phyloP scores from a whole-genome alignment of 352 stramenopile species.

The Phytopythium ostracodes region DNA sequence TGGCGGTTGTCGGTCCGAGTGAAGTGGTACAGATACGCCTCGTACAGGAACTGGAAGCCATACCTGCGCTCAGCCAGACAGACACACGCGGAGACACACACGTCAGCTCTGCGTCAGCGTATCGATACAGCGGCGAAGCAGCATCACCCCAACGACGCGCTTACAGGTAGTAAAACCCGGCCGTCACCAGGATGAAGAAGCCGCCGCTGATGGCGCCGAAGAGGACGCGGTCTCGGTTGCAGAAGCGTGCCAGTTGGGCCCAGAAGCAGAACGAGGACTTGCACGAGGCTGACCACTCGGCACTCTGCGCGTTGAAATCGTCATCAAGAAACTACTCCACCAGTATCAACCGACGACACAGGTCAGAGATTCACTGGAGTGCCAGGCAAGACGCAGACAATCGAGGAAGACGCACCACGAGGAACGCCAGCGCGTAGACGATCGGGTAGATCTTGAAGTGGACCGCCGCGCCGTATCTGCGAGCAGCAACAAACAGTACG shows the following conservation, averaged over 20 bases:
- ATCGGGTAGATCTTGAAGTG: slow-evolving; percentile 99
- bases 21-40: slow-evolving; percentile 99
- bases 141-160: background rate
- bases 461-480: slow-evolving; percentile 93
- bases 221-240: slow-evolving; percentile 75
- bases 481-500: too few species aligned
- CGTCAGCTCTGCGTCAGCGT: background rate
- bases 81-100: background rate
- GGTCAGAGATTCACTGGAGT: background rate
- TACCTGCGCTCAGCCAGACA: slow-evolving; percentile 35
- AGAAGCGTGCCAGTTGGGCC: slow-evolving; percentile 34
- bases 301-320: slow-evolving; percentile 49
- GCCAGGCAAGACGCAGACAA: background rate
- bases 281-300: slow-evolving; percentile 40
- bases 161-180: slow-evolving; percentile 85
- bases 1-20: slow-evolving; percentile 98
- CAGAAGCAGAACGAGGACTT: slow-evolving; percentile 54
- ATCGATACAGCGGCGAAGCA: background rate
- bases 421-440: slow-evolving; percentile 92
- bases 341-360: background rate
- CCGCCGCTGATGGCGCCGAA: slow-evolving; percentile 89
- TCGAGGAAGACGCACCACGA: slow-evolving; percentile 51
- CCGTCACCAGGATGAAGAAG: slow-evolving; percentile 84
- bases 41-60: slow-evolving; percentile 92
- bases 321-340: slow-evolving; percentile 60